phyloP scores from a whole-genome alignment of 352 stramenopile genomes.

The Phytophthora pisi region DNA sequence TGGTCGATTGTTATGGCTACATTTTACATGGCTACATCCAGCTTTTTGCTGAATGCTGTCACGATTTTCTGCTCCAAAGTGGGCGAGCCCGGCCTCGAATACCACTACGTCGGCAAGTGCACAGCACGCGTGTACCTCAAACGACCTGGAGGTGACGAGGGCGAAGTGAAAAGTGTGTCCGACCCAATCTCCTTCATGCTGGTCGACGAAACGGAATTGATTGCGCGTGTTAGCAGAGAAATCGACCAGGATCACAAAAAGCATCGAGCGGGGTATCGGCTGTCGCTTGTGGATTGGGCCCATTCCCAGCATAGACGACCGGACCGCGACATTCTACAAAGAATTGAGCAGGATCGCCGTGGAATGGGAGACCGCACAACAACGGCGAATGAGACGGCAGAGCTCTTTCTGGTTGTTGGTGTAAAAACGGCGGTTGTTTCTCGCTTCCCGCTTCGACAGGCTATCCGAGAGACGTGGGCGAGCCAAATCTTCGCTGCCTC shows the following conservation, averaged over 20 bases:
- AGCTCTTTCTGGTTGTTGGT: constrained; percentile 35
- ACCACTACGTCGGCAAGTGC: not conserved
- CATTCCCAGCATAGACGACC: not conserved
- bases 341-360: not conserved
- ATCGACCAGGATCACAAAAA: not conserved
- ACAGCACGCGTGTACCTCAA: not conserved
- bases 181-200: not conserved
- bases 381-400: not conserved
- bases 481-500: constrained; percentile 6
- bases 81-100: not conserved
- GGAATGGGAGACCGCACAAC: not conserved
- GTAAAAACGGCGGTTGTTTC: constrained; percentile 45
- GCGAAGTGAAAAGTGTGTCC: not conserved
- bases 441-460: constrained; percentile 29
- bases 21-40: not conserved
- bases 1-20: not conserved
- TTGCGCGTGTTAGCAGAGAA: not conserved
- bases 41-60: not conserved
- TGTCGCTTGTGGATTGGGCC: not conserved
- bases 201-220: not conserved
- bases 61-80: not conserved
- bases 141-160: not conserved
- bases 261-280: not conserved
- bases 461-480: constrained; percentile 45
- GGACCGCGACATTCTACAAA: not conserved